Base-by-base conservation (phyloP, 1,284 basidiomycete species). In the Peniophora sp. region DNA sequence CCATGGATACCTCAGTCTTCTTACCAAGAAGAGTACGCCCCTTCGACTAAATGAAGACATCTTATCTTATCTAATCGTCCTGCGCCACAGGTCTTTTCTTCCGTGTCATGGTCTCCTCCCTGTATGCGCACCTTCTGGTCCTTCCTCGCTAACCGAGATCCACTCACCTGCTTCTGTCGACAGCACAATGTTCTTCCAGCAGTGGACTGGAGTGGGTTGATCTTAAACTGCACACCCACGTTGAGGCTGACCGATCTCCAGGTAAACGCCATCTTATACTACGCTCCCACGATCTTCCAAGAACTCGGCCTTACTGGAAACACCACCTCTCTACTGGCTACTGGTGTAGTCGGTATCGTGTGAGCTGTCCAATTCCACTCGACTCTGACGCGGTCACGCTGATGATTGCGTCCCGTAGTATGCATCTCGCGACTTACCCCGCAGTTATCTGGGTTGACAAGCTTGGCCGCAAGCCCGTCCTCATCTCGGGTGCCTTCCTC, bases 331-430 rank as follows among this genome's bases (percentile, higher is more conserved):
- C 72, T 90, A 1, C 73, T 92, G 32, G 86, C 88, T 1, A 92
- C 89, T 10, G 90, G 89, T 47, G 81, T 92, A 11, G 89, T 91
- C 51, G 89, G 89, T 46, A 80, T 92, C 59, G 84, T 79, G 78
- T 83, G 69, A 43, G 79, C 69, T n/a, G 43, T 24, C 51, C 2
- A n/a, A n/a, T 55, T 42, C 43, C 55, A 56, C 9, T 18, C 9
- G 46, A 34, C 27, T 8, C n/a, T 20, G 15, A 41, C n/a, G 8
- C 8, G 15, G 37, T 5, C 37, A n/a, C n/a, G 8, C n/a, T 41
- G 8, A 41, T 41, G 18, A 41, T 15, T 41, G 11, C 18, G 24
- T 27, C 10, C n/a, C 27, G 15, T 54, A 84, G 81, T 36, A 84
- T 84, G 80, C 84, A 83, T 64, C 68, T 88, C 53, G 83, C 85